Base-by-base conservation (phyloP, 805 yeast genomes). In the Lipomyces orientalis region DNA sequence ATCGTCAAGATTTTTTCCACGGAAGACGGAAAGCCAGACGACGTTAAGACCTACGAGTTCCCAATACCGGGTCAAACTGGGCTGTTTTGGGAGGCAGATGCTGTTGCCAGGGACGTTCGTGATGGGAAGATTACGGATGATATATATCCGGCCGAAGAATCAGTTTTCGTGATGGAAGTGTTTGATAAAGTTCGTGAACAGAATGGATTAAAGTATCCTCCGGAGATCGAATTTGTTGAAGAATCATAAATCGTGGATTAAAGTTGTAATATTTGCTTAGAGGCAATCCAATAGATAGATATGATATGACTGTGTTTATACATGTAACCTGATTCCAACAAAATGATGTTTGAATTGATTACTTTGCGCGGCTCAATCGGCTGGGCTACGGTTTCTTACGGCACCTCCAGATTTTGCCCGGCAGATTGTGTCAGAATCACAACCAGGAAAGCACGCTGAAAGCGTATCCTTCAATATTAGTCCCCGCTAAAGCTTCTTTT, bases 31-130 rank as follows among this genome's bases (percentile, higher is more conserved):
- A n/a, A 63, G n/a, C 64, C 35, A 2, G 29, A 33, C 33, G 55
- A 58, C 14, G 39, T 22, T n/a, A 46, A 35, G n/a, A 43, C 58
- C 8, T 58, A 29, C 56, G 39, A 62, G 60, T 7, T 37, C 37
- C 64, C 66, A 1, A 64, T 71, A 35, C 71, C 70, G 10, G 76
- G 76, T 58, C 75, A 78, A 58, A 25, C 29, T 25, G 90, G 90
- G 0, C 82, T 85, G 75, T 83, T 83, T 71, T 83, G 82, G 74
- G 89, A 86, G 76, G 88, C 88, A 0, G 83, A 85, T 71, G 86
- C 84, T n/a, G 82, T 81, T 39, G 88, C 86, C 3, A 75, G 79
- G 58, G 84, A 82, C 64, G 77, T 86, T 54, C 63, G 73, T 4
- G 76, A 75, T n/a, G 85, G 86, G 10, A 78, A 76, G 63, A 71